Evolutionary conservation across 306 rosid species (phyloP).

Genomic region (Castanospermum australe): DNA sequence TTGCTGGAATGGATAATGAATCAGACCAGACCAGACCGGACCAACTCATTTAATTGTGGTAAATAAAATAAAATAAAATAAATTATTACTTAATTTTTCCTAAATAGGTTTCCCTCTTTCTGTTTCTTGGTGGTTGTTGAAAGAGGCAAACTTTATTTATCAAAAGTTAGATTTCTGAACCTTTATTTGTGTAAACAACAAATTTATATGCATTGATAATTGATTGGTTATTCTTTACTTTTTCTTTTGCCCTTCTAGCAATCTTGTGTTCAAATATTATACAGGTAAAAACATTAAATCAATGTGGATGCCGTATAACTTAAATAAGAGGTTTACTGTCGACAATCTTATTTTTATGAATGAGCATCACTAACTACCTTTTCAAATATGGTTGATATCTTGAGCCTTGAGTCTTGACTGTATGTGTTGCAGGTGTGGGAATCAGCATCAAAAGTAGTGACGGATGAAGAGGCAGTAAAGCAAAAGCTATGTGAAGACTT

Average conservation of each 20-base stretch:
- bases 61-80: background rate
- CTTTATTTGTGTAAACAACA: conserved; percentile 7
- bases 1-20: background rate
- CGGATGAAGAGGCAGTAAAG: conserved; percentile 78
- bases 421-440: conserved; percentile 65
- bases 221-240: background rate
- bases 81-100: background rate
- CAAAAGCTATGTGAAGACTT: conserved; percentile 88
- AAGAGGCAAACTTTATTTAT: background rate
- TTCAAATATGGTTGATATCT: background rate
- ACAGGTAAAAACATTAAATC: conserved; percentile 2
- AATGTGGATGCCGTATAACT: conserved; percentile 7
- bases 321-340: background rate
- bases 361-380: background rate
- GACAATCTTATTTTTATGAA: conserved; percentile 5
- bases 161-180: background rate
- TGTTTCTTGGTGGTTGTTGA: background rate
- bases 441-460: conserved; percentile 62
- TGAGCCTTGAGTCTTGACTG: too few relatives aligned
- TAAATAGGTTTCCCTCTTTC: background rate
- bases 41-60: background rate
- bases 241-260: background rate
- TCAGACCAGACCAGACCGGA: too few relatives aligned
- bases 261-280: background rate
- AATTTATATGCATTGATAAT: background rate